Base-by-base conservation (phyloP, 225 moss, liverwort and hornwort genomes). In the Physcomitrellopsis africana region DNA sequence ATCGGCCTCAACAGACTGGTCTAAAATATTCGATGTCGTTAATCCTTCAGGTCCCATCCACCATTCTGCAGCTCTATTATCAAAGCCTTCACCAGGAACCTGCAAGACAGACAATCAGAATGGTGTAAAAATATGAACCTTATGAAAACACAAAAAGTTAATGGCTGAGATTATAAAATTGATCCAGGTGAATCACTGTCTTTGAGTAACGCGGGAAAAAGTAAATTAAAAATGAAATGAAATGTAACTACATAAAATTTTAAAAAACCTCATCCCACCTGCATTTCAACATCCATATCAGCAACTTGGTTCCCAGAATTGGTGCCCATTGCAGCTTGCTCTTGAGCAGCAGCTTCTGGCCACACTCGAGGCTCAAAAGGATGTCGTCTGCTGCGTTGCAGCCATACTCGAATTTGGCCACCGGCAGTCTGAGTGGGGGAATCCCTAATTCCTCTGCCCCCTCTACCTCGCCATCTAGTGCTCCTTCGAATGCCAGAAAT, bases 31-130 rank as follows among this genome's bases (percentile, higher is more conserved):
- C 63, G 79, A 73, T 55, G 76, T 74, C 51, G 65, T 78, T n/a
- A 61, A 69, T 71, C 77, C 85, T 60, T 90, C 90, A 61, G 91
- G 79, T 82, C 89, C 93, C 91, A 93, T 93, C 95, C 95, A 95
- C 95, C 95, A 96, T 80, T 91, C 93, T 70, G 86, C 53, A 63
- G 85, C 85, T 52, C 82, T 52, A 52, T 13, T 74, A 60, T 87
- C 87, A 71, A 84, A 85, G 51, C 84, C 78, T 70, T 93, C 88
- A 69, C 80, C 80, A 79, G 65, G 64, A 65, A 74, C 63, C 84
- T 87, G 59, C 43, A 49, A 64, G 42, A 22, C 59, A 79, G 6
- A 74, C 16, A 37, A 71, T 17, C 62, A 61, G 73, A 74, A 56
- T 18, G 62, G 62, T 77, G 44, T 41, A 61, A 26, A 69, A 69